Conservation (phyloP, 169 alveolate genomes). For the Perkinsus marinus region DNA sequence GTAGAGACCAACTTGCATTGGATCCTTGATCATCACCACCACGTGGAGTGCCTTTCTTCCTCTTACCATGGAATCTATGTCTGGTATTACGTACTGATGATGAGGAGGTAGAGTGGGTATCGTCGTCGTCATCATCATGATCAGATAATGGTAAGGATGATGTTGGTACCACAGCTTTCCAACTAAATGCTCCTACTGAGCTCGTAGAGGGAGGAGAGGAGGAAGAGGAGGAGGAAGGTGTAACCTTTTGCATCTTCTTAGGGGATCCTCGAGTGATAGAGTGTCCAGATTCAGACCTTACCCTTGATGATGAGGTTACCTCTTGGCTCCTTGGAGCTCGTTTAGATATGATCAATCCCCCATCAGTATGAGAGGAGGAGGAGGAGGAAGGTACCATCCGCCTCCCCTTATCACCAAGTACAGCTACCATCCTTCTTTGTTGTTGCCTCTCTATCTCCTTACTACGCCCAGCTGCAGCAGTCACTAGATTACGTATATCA, state of each 20-base stretch:
- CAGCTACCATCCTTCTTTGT: not conserved
- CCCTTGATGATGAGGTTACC: too few species aligned
- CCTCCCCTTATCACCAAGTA: not conserved
- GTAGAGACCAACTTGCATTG: not conserved
- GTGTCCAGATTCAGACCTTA: too few species aligned
- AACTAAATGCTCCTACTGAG: not conserved
- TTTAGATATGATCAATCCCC: too few species aligned
- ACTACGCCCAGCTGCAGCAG: not conserved
- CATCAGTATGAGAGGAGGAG: too few species aligned
- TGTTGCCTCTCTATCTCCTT: not conserved
- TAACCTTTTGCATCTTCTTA: too few species aligned
- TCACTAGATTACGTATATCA: not conserved
- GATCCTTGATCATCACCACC: not conserved
- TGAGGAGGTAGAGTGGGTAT: not conserved
- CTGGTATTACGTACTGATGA: not conserved
- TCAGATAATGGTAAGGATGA: too few species aligned
- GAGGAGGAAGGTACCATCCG: too few species aligned
- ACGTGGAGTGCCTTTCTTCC: not conserved
- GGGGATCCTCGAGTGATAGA: too few species aligned
- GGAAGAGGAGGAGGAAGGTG: too few species aligned
- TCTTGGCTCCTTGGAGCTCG: too few species aligned
- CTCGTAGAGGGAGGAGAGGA: too few species aligned
- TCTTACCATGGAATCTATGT: not conserved
- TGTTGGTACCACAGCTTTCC: not conserved
- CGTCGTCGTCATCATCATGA: too few species aligned